phyloP scores from a whole-genome alignment of 768 basidiomycete species.

The Termitomyces eurrhizus region DNA sequence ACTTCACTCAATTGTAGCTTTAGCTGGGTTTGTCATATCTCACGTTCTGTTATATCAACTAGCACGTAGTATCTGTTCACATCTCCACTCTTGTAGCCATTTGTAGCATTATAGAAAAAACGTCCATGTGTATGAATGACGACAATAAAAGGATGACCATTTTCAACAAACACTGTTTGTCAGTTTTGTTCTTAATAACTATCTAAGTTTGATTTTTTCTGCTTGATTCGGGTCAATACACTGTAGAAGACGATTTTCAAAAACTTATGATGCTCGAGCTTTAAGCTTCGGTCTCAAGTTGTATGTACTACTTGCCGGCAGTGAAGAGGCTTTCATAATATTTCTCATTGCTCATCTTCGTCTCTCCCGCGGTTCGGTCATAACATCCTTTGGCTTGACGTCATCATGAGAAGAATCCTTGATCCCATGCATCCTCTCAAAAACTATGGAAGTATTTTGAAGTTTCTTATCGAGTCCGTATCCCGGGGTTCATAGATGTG shows the following conservation, averaged over 20 bases:
- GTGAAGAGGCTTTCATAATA: no score
- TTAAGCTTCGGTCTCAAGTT: no score
- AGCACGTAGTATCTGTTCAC: neutral
- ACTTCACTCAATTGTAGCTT: conserved; percentile 14
- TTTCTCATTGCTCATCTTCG: no score
- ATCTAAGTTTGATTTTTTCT: no score
- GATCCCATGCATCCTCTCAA: neutral
- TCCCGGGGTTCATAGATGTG: neutral
- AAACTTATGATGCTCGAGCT: no score
- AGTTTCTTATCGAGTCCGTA: neutral
- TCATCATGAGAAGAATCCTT: neutral
- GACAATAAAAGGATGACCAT: neutral
- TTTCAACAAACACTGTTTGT: neutral
- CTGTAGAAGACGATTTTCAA: no score
- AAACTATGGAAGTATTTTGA: neutral
- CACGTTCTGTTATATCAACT: conserved; percentile 8
- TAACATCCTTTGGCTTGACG: neutral
- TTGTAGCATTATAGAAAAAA: conserved; percentile 9
- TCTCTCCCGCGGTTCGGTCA: neutral
- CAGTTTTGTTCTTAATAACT: no score
- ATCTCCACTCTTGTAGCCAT: conserved; percentile 7
- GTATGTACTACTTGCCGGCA: no score
- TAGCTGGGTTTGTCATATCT: conserved; percentile 11
- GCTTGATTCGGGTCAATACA: no score
- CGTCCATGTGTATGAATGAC: conserved; percentile 4